Conservation (phyloP, 2,329 filamentous ascomycete genomes). For the Trichoderma simmonsii region DNA sequence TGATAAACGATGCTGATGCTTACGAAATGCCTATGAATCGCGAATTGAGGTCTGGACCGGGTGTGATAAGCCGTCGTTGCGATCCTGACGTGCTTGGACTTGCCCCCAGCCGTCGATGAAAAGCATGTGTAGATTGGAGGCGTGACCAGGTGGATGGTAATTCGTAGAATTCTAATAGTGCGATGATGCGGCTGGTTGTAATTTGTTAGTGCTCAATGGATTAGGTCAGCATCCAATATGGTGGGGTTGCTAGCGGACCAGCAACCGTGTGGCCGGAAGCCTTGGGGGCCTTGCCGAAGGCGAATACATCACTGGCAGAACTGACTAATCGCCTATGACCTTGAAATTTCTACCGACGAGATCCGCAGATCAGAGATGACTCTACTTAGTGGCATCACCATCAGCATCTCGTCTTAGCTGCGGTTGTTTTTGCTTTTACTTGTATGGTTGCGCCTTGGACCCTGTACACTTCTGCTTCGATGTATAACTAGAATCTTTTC, state of each 20-base stretch:
- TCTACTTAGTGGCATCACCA: not conserved
- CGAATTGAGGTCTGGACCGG: slow-evolving; percentile 8
- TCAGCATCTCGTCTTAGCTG: not conserved
- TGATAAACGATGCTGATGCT: slow-evolving; percentile 2
- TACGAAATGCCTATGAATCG: not conserved
- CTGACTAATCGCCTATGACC: slow-evolving; percentile 4
- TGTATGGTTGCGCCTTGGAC: not conserved
- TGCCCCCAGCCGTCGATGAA: slow-evolving; percentile 4
- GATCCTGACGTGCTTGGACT: not conserved
- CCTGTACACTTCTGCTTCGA: not conserved
- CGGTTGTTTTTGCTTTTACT: not conserved
- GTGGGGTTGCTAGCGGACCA: slow-evolving; percentile 18
- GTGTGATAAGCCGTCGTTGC: slow-evolving; percentile 11
- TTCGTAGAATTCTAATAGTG: slow-evolving; percentile 19
- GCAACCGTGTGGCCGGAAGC: slow-evolving; percentile 6
- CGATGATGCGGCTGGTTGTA: slow-evolving; percentile 16
- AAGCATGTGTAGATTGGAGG: slow-evolving; percentile 13
- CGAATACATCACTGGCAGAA: not conserved
- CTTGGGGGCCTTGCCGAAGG: not conserved
- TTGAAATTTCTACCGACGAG: slow-evolving; percentile 10
- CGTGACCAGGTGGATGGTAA: slow-evolving; percentile 18
- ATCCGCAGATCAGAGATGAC: not conserved
- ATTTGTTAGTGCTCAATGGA: slow-evolving; percentile 20
- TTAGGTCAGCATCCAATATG: slow-evolving; percentile 14
- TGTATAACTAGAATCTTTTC: slow-evolving; percentile 12